Percentiles rank a stretch among this genome's conserved stretches.
phyloP scores from a whole-genome alignment of 495 filamentous ascomycete species.

The Penicillium diatomitis region DNA sequence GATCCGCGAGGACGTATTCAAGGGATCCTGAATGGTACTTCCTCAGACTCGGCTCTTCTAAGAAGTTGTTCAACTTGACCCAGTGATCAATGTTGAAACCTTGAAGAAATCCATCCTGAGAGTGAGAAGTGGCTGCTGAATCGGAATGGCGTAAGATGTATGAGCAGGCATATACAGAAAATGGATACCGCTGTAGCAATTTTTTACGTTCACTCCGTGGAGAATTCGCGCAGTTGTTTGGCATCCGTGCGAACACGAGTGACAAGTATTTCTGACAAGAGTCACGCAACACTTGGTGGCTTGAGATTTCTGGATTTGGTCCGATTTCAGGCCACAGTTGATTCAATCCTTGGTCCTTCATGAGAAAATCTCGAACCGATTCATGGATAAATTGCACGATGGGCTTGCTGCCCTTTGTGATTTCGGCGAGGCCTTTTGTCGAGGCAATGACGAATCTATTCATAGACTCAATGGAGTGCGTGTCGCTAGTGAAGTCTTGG shows the following conservation, averaged over 20 bases:
- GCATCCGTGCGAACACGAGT: conserved; percentile 1
- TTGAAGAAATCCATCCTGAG: conserved; percentile 30
- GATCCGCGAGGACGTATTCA: conserved; percentile 40
- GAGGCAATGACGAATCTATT: conserved; percentile 19
- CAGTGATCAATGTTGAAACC: conserved; percentile 23
- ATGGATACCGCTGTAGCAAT: conserved; percentile 21
- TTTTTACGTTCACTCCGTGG: not conserved
- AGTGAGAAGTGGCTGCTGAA: conserved; percentile 18
- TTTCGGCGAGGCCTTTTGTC: conserved; percentile 38
- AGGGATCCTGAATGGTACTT: conserved; percentile 14
- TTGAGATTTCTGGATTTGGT: conserved; percentile 10
- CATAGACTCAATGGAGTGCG: not conserved
- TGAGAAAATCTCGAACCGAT: conserved; percentile 35
- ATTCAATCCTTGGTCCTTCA: conserved; percentile 29
- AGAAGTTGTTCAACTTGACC: conserved; percentile 31
- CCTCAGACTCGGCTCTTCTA: conserved; percentile 18
- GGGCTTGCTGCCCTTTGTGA: conserved; percentile 11
- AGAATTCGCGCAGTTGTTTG: not conserved
- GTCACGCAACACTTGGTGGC: conserved; percentile 27
- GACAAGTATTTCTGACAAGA: conserved; percentile 24
- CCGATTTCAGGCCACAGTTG: conserved; percentile 24
- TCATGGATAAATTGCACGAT: conserved; percentile 43
- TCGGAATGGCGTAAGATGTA: conserved; percentile 39
- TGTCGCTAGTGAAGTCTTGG: not conserved
- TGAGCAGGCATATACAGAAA: conserved; percentile 36